Evolutionary conservation across 495 filamentous ascomycete genomes (phyloP).

Genomic region (Neurospora intermedia): DNA sequence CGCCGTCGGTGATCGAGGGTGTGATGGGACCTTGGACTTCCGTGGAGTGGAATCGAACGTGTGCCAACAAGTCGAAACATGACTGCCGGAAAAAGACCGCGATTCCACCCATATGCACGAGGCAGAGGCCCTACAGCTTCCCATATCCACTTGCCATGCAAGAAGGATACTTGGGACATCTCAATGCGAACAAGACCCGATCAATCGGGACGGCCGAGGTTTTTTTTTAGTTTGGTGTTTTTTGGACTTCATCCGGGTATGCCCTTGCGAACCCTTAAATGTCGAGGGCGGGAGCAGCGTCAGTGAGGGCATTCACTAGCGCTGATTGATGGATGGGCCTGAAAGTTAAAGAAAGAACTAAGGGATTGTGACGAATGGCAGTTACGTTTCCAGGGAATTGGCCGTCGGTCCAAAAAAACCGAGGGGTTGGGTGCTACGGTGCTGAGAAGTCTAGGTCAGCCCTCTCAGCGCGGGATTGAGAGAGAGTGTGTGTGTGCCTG

Average conservation of each 20-base stretch:
- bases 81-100: background rate
- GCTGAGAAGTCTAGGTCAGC: constrained; percentile 1
- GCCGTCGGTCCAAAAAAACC: background rate
- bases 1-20: background rate
- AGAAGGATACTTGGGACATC: background rate
- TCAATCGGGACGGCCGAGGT: background rate
- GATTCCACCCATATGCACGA: background rate
- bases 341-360: background rate
- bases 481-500: background rate
- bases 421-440: constrained; percentile 20
- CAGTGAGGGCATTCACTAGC: background rate
- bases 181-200: constrained; percentile 3
- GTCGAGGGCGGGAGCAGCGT: background rate
- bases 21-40: background rate
- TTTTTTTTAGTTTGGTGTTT: background rate
- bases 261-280: background rate
- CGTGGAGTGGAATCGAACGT: background rate
- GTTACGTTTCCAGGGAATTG: background rate
- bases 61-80: background rate
- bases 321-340: background rate
- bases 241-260: background rate
- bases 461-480: background rate
- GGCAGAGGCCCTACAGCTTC: background rate
- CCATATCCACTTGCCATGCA: background rate
- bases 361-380: constrained; percentile 9